Conservation (phyloP, 352 stramenopile genomes). For the Phytophthora agathidicida region DNA sequence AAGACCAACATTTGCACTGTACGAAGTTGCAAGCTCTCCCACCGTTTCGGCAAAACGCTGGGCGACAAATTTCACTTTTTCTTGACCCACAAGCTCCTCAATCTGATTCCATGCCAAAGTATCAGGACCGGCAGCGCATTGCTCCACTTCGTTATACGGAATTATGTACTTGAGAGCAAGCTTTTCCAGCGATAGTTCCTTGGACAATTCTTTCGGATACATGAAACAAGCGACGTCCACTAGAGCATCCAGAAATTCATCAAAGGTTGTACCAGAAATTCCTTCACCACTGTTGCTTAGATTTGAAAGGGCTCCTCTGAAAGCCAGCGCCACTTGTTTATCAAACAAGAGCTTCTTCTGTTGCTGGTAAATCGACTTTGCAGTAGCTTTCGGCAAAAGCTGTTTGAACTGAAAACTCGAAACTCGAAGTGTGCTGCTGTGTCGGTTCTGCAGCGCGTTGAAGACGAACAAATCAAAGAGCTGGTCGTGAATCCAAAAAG, state of each 20-base stretch:
- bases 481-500: constrained; percentile 63
- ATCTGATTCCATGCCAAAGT: constrained; percentile 50
- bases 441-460: constrained; percentile 60
- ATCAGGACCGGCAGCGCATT: constrained; percentile 8
- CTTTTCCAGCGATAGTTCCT: constrained; percentile 46
- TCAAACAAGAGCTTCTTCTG: constrained; percentile 55
- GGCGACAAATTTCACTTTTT: constrained; percentile 35
- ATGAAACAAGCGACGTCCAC: constrained; percentile 54
- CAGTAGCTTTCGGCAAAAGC: constrained; percentile 47
- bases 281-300: constrained; percentile 18
- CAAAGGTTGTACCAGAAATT: constrained; percentile 43
- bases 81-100: constrained; percentile 32
- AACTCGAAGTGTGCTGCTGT: constrained; percentile 45
- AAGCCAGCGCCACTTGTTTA: constrained; percentile 32
- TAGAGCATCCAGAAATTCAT: constrained; percentile 67
- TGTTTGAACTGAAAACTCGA: constrained; percentile 77
- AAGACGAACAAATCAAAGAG: constrained; percentile 74
- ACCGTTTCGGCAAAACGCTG: constrained; percentile 53
- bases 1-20: constrained; percentile 47
- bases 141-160: constrained; percentile 41
- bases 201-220: constrained; percentile 38
- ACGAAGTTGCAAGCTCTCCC: constrained; percentile 48
- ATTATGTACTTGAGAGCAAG: constrained; percentile 45
- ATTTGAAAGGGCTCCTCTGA: constrained; percentile 29
- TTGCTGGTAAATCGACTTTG: constrained; percentile 18